Percentiles rank a stretch among this genome's conserved stretches.
phyloP scores from a whole-genome alignment of 257 asterid genomes.

The Nicotiana otophora region DNA sequence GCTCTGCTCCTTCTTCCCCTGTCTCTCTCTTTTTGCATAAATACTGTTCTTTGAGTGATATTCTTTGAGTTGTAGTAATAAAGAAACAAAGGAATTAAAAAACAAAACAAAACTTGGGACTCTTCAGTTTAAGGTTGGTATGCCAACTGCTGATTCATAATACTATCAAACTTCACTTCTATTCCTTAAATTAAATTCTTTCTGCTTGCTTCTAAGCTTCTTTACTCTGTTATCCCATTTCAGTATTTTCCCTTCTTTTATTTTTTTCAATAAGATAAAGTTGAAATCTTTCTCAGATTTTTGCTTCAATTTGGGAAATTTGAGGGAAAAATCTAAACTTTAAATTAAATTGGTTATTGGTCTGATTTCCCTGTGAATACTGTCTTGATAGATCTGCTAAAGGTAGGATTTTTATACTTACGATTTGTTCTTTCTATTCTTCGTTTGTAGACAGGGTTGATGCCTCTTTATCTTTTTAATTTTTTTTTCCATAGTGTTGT shows the following conservation, averaged over 20 bases:
- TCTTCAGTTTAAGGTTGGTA: slow-evolving; percentile 34
- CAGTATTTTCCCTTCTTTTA: not conserved
- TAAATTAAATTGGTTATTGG: not conserved
- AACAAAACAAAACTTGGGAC: slow-evolving; percentile 8
- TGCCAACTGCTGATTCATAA: not conserved
- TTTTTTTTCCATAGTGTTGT: not conserved
- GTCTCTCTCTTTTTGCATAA: slow-evolving; percentile 11
- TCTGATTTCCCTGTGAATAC: slow-evolving; percentile 5
- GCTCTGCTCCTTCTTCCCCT: slow-evolving; percentile 18
- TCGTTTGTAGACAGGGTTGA: not conserved
- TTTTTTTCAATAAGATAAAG: not conserved
- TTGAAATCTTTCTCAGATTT: not conserved
- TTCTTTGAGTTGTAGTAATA: slow-evolving; percentile 9
- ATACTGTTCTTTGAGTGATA: slow-evolving; percentile 8
- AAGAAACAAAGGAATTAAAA: not conserved
- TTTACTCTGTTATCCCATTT: slow-evolving; percentile 16
- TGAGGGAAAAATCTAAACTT: not conserved
- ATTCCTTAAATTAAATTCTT: not conserved
- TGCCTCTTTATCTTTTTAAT: too few species aligned
- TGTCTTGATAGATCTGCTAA: slow-evolving; percentile 1
- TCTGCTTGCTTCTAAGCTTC: not conserved
- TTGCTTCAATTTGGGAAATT: not conserved
- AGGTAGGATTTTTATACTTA: slow-evolving; percentile 11
- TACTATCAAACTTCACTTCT: not conserved
- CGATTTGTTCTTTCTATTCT: not conserved